phyloP scores from a whole-genome alignment of 2,329 filamentous ascomycete species.

The Venturia carpophila region DNA sequence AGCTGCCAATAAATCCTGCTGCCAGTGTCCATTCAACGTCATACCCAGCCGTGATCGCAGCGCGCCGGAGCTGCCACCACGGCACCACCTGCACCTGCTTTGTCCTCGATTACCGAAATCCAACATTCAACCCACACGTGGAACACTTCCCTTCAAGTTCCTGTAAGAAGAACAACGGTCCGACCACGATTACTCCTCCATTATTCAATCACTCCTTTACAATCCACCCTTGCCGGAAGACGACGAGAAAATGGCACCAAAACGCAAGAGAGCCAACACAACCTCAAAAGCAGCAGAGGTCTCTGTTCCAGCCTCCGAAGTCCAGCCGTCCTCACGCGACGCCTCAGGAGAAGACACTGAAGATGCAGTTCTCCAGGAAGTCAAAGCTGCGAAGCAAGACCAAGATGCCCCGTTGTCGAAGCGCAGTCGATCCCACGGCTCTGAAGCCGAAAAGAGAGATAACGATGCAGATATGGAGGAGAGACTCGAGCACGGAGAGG shows the following conservation, averaged over 20 bases:
- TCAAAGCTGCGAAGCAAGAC: conserved; percentile 51
- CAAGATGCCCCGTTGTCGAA: conserved; percentile 55
- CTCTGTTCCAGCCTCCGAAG: conserved; percentile 29
- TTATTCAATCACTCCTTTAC: neutral
- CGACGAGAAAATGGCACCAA: conserved; percentile 37
- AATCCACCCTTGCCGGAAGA: neutral
- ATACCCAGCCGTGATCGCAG: conserved; percentile 4
- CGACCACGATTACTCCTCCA: neutral
- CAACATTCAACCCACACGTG: neutral
- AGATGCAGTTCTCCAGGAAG: conserved; percentile 56
- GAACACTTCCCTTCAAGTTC: neutral
- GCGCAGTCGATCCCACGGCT: conserved; percentile 57
- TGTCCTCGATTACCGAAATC: neutral
- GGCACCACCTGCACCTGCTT: neutral
- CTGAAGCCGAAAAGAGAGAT: conserved; percentile 65
- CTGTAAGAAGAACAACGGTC: conserved; percentile 2
- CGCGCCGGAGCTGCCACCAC: neutral
- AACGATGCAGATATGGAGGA: conserved; percentile 22
- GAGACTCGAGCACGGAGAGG: conserved; percentile 35
- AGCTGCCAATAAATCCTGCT: neutral
- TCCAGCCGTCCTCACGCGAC: conserved; percentile 68
- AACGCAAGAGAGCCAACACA: conserved; percentile 70
- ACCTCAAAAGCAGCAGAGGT: conserved; percentile 33
- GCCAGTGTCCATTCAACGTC: neutral
- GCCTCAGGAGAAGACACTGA: conserved; percentile 75